Conservation (phyloP, 441 rosid genomes). For the Eutrema salsugineum region DNA sequence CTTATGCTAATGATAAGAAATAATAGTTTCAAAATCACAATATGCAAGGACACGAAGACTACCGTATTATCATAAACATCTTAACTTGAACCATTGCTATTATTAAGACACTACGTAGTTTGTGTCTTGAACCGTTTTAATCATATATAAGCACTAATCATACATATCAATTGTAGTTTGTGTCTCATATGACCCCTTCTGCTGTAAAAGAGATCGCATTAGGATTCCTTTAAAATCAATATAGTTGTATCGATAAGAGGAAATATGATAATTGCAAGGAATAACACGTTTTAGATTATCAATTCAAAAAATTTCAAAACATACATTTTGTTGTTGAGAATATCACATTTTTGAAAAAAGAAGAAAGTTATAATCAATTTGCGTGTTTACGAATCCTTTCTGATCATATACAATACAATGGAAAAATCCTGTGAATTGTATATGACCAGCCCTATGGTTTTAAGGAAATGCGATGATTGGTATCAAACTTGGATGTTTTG, state of each 20-base stretch:
- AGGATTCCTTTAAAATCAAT: slow-evolving; percentile 35
- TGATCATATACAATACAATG: not conserved
- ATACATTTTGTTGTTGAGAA: not conserved
- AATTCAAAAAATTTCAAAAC: not conserved
- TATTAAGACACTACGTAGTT: not conserved
- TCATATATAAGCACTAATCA: not conserved
- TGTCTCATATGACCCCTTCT: slow-evolving; percentile 27
- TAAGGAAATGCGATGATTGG: not conserved
- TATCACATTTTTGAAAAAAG: not conserved
- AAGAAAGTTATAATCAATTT: not conserved
- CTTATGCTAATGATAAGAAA: not conserved
- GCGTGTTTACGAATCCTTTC: not conserved
- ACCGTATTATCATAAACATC: not conserved
- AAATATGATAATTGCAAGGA: not conserved
- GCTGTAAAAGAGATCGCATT: slow-evolving; percentile 12
- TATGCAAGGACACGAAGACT: not conserved
- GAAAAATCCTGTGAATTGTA: not conserved
- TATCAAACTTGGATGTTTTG: not conserved
- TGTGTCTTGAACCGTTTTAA: too few relatives aligned
- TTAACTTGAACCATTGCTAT: not conserved
- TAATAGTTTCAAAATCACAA: not conserved
- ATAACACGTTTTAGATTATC: not conserved
- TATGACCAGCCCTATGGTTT: not conserved
- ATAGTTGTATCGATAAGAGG: not conserved
- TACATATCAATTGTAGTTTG: too few relatives aligned